phyloP scores from a whole-genome alignment of 768 basidiomycete genomes.

The Dioszegia hungarica region DNA sequence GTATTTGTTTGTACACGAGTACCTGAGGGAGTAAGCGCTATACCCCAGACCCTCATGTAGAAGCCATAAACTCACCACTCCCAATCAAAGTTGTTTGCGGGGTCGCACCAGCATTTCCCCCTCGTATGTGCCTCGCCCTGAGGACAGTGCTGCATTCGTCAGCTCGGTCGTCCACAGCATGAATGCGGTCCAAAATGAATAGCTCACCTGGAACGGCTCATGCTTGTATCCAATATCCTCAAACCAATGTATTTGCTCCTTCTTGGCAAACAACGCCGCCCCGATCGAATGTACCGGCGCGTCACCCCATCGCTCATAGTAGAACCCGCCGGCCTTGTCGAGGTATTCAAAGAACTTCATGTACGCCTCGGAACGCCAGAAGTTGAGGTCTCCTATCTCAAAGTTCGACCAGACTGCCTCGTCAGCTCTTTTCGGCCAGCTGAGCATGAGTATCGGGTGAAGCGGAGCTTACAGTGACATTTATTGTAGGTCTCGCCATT shows the following conservation, averaged over 20 bases:
- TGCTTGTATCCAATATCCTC: constrained; percentile 90
- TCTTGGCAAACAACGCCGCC: constrained; percentile 78
- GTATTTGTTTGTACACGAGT: constrained; percentile 79
- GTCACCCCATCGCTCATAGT: constrained; percentile 79
- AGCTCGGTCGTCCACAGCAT: not conserved
- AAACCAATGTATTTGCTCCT: constrained; percentile 91
- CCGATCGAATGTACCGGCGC: constrained; percentile 88
- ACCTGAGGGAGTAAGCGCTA: constrained; percentile 53
- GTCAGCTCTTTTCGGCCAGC: not conserved
- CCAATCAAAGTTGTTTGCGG: constrained; percentile 64
- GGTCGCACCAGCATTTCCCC: constrained; percentile 84
- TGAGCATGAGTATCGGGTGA: not conserved
- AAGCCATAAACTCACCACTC: constrained; percentile 42
- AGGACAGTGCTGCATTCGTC: constrained; percentile 44
- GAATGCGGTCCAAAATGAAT: too few species aligned
- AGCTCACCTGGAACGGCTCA: constrained; percentile 93
- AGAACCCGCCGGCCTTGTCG: constrained; percentile 76
- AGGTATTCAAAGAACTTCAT: constrained; percentile 75
- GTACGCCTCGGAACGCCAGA: constrained; percentile 81
- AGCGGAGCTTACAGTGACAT: constrained; percentile 60
- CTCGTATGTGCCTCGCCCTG: constrained; percentile 56
- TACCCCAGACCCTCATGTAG: constrained; percentile 23
- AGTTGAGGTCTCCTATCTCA: constrained; percentile 76
- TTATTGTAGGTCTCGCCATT: constrained; percentile 67
- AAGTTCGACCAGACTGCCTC: constrained; percentile 83